Evolutionary conservation across 495 filamentous ascomycete genomes (phyloP).

Genomic region (Daldinia childiae): DNA sequence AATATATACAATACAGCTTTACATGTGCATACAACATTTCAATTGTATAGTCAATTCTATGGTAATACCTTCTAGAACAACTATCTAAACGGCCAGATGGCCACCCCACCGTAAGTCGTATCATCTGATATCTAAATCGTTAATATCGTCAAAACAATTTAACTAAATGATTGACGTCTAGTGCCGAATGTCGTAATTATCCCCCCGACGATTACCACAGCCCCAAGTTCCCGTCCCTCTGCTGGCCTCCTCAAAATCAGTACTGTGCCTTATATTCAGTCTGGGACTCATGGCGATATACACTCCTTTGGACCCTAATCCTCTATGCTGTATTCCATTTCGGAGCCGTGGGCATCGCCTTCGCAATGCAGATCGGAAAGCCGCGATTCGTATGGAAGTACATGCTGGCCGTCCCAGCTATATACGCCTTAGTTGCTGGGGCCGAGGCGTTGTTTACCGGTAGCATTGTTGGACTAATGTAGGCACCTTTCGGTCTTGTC

Average conservation of each 20-base stretch:
- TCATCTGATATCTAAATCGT: background rate
- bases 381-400: constrained; percentile 70
- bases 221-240: constrained; percentile 85
- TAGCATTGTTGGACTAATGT: constrained; percentile 90
- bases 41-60: background rate
- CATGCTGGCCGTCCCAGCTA: constrained; percentile 77
- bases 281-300: constrained; percentile 89
- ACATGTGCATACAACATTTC: background rate
- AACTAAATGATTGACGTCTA: constrained; percentile 30
- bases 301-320: constrained; percentile 86
- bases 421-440: constrained; percentile 78
- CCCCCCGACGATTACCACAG: constrained; percentile 73
- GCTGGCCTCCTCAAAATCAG: constrained; percentile 38
- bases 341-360: constrained; percentile 73
- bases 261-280: constrained; percentile 84
- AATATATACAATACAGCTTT: no score
- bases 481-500: constrained; percentile 50
- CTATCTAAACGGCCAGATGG: constrained; percentile 31
- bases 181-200: constrained; percentile 51
- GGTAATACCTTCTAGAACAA: background rate
- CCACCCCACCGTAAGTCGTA: constrained; percentile 31
- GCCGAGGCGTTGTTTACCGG: constrained; percentile 87
- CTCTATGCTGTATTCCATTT: constrained; percentile 73
- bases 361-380: constrained; percentile 72
- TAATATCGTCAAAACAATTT: background rate